These are phyloP conservation scores for Comarum palustre DNA, from an alignment of 306 rosid genomes.

Conservation along the genomic window DNA sequence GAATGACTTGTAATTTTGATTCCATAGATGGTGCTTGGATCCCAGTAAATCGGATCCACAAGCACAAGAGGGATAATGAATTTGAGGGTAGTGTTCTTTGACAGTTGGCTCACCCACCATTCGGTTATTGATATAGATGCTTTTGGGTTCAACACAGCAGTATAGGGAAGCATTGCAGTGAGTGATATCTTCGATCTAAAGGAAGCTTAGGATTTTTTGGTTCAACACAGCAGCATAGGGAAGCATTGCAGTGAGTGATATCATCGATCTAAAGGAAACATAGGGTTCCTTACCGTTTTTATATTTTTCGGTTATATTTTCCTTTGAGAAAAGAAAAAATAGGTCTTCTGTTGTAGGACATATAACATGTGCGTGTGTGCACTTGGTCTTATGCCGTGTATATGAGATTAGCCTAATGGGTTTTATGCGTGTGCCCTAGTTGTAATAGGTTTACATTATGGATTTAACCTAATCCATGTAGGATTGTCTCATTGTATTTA, in stretches of 20 bases:
- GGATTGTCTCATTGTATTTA: too few relatives aligned
- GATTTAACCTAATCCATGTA: too few relatives aligned
- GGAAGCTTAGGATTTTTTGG: constrained; percentile 19
- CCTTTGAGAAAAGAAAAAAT: too few relatives aligned
- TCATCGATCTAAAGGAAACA: constrained; percentile 18
- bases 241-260: constrained; percentile 15
- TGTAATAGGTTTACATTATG: too few relatives aligned
- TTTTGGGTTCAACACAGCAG: constrained; percentile 3
- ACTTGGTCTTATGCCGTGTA: too few relatives aligned
- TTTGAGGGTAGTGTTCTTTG: constrained; percentile 5
- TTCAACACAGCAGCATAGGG: not conserved
- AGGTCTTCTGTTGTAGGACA: too few relatives aligned
- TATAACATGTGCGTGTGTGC: too few relatives aligned
- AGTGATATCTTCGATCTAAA: constrained; percentile 20
- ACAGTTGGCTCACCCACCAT: not conserved
- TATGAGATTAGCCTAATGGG: too few relatives aligned
- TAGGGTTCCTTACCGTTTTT: constrained; percentile 4
- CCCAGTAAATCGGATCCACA: constrained; percentile 43
- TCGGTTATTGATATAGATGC: not conserved
- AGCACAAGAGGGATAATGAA: constrained; percentile 10
- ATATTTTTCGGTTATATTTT: too few relatives aligned
- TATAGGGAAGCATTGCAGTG: constrained; percentile 3
- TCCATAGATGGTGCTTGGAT: constrained; percentile 86
- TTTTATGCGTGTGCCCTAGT: too few relatives aligned
- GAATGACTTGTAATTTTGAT: constrained; percentile 73